Evolutionary conservation across 2,329 filamentous ascomycete genomes (phyloP), one percentile per base, ranked within the genome.

Genomic region (Beauveria pseudobassiana): DNA sequence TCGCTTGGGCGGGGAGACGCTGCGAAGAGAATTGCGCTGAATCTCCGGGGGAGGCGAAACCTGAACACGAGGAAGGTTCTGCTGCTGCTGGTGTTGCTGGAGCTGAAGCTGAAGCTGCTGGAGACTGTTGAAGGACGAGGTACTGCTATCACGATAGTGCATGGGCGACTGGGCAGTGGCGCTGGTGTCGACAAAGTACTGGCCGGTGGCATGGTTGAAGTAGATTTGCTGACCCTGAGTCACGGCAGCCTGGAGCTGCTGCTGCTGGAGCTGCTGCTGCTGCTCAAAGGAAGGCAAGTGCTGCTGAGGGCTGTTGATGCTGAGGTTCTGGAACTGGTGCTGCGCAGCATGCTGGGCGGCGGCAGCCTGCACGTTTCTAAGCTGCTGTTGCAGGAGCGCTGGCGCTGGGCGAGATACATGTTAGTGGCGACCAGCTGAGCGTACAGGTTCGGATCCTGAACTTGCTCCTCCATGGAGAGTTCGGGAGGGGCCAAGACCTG

Each of bases 321-420:
- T 91, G 76, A 96, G 79, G 66, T 85, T 86, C 73, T 92, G 89
- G 70, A 93, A 89, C 74, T 93, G 89, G 75, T 92, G 89, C 40
- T 38, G 46, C 8, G 50, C 48, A 51, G 42, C 59, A 24, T 61
- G 59, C 10, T 61, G 59, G 28, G 51, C 59, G 63, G 91, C 89
- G 43, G 90, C 89, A 58, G 87, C 87, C 70, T 93, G 95, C 26
- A 97, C 86, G 66, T 80, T 90, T 67, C 91, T 85, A 67, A 98
- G 83, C 77, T 98, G 92, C 77, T 97, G 93, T 77, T 98, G 93
- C 58, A 98, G 85, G 66, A 90, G 89, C 77, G 92, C 77, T 98
- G 93, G 76, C 96, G 93, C 72, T 96, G 91, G 46, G 92, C 91
- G 56, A 99, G 83, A 71, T 96, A 96, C 72, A 95, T 78, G 74